Evolutionary conservation across 2,329 filamentous ascomycete species (phyloP).

Genomic region (Colletotrichum neosansevieriae): DNA sequence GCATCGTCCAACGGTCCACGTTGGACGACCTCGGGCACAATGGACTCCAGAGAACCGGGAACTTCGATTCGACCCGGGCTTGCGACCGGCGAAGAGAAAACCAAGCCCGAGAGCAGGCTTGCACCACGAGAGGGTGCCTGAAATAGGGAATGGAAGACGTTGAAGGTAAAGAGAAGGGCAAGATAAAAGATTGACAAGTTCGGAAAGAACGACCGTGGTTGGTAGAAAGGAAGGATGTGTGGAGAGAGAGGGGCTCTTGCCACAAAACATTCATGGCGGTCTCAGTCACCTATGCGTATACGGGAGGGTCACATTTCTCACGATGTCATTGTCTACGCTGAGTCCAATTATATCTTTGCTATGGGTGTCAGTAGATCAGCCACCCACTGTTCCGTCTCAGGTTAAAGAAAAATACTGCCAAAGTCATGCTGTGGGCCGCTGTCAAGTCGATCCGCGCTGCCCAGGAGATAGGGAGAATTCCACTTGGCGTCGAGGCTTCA

Average conservation of each 20-base stretch:
- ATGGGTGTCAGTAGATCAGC: background rate
- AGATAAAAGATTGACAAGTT: background rate
- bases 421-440: background rate
- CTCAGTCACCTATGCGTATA: background rate
- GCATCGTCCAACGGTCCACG: constrained; percentile 23
- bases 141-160: constrained; percentile 3
- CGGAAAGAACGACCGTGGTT: background rate
- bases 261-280: too few relatives aligned
- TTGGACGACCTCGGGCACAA: constrained; percentile 1
- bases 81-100: constrained; percentile 13
- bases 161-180: background rate
- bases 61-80: background rate
- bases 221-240: background rate
- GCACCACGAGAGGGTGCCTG: constrained; percentile 4
- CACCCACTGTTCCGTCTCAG: constrained; percentile 7
- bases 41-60: background rate
- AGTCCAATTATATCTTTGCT: background rate
- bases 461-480: background rate
- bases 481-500: background rate
- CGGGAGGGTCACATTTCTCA: background rate
- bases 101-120: background rate
- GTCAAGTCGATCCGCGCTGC: background rate
- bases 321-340: background rate
- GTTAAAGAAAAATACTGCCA: background rate
- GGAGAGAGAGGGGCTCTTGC: background rate